phyloP scores from a whole-genome alignment of 352 stramenopile species.

The Blastocystis sp. region DNA sequence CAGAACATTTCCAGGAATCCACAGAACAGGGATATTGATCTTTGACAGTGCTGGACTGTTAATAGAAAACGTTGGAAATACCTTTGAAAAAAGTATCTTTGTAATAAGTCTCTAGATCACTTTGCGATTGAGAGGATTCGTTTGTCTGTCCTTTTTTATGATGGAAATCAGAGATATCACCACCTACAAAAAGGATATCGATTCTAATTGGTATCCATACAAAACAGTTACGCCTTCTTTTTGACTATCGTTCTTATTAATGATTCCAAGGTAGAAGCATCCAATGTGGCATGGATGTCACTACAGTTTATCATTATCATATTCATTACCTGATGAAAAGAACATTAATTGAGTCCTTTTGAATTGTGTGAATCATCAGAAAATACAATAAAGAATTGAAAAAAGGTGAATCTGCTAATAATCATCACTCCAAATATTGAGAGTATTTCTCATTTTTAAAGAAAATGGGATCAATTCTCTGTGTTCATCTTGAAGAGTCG shows the following conservation, averaged over 20 bases:
- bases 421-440: not conserved
- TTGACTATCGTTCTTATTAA: not conserved
- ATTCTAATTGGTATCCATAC: not conserved
- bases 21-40: not conserved
- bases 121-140: not conserved
- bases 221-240: not conserved
- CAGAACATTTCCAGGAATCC: conserved; percentile 39
- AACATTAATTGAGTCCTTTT: not conserved
- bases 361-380: not conserved
- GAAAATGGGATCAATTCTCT: not conserved
- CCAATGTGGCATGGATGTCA: not conserved
- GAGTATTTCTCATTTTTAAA: not conserved
- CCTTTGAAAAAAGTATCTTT: not conserved
- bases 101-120: not conserved
- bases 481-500: not conserved
- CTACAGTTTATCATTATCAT: not conserved
- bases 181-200: conserved; percentile 31
- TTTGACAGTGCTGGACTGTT: not conserved
- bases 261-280: not conserved
- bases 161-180: not conserved
- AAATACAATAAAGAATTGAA: too few species aligned
- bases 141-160: not conserved
- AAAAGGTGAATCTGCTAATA: too few species aligned
- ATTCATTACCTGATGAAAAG: not conserved
- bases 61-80: not conserved